Conservation (phyloP, 2,329 filamentous ascomycete species). For the Rhytidhysteron rufulum region DNA sequence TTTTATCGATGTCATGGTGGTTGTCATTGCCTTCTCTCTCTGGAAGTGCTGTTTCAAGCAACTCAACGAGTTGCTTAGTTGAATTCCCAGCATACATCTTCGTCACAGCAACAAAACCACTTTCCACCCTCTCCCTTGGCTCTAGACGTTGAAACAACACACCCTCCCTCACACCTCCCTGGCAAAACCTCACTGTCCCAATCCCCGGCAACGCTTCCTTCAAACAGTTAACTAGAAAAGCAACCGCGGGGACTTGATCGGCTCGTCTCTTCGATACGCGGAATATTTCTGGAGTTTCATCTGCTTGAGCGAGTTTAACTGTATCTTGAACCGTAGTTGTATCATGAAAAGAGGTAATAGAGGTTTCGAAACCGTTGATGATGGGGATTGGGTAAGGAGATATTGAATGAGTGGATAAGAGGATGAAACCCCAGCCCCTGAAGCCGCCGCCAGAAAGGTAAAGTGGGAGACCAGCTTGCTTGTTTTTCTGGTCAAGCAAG, state of each 20-base stretch:
- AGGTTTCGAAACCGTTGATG: slow-evolving; percentile 69
- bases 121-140: slow-evolving; percentile 54
- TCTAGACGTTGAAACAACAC: slow-evolving; percentile 70
- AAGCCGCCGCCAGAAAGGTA: slow-evolving; percentile 86
- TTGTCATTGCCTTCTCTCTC: slow-evolving; percentile 34
- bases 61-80: slow-evolving; percentile 41
- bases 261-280: slow-evolving; percentile 69
- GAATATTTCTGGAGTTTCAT: slow-evolving; percentile 4
- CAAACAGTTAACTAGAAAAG: slow-evolving; percentile 70
- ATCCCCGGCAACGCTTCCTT: slow-evolving; percentile 64
- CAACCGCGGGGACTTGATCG: slow-evolving; percentile 75
- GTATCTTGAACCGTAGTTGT: slow-evolving; percentile 38
- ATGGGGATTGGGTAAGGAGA: slow-evolving; percentile 74
- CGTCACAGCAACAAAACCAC: slow-evolving; percentile 65
- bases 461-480: slow-evolving; percentile 35
- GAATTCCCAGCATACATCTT: slow-evolving; percentile 49
- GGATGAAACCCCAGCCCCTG: slow-evolving; percentile 77
- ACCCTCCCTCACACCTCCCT: slow-evolving; percentile 79
- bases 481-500: slow-evolving; percentile 40
- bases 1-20: slow-evolving; percentile 38
- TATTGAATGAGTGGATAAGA: slow-evolving; percentile 70
- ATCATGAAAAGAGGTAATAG: slow-evolving; percentile 56
- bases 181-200: slow-evolving; percentile 68
- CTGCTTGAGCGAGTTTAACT: slow-evolving; percentile 18
- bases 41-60: slow-evolving; percentile 49